Evolutionary conservation across 176 grass and related monocot genomes (phyloP), one percentile per base, ranked within the genome.

Genomic region (Zoysia pacifica): DNA sequence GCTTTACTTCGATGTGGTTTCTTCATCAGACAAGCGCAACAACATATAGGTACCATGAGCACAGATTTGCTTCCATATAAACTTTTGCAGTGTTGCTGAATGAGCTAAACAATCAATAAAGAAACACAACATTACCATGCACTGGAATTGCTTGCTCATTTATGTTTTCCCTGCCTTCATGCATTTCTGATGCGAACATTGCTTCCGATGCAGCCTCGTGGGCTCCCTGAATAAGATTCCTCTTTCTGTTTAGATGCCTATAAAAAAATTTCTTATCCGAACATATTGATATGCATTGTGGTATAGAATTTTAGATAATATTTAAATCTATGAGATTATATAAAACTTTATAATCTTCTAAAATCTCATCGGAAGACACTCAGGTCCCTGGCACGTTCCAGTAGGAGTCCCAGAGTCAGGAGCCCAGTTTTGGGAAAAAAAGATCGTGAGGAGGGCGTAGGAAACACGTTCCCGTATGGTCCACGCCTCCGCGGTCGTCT

Each of bases 1-100:
- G 95, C 73, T 97, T 98, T 86, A 94, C 95, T 74, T 98, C 90
- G 1, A 87, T 98, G 90, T 98, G 95, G 95, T 98, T 98, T 90
- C 95, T 98, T 90, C 92, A 83, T 71, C 95, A 98, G 78, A 94
- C 95, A 76, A 91, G 88, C 8, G 95, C 92, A 5, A 98, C 95
- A 47, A 98, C 92, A 54, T 98, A 98, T 73, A 94, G 95, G 95
- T 98, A 88, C 40, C 13, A 11, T 63, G 36, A 73, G 48, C 3
- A 67, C 3, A 38, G 2, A 58, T 7, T 54, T 0, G 3, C 67
- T 68, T 59, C 10, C 1, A 9, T 58, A 67, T 6, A 56, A 65
- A 48, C 0, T 39, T 19, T 60, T 59, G 1, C 9, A 13, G 10
- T 35, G 40, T 62, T 15, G 20, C 7, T 10, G 56, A 15, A 18